Evolutionary conservation across 2,329 filamentous ascomycete genomes (phyloP).

Genomic region (Penicillium sp.): DNA sequence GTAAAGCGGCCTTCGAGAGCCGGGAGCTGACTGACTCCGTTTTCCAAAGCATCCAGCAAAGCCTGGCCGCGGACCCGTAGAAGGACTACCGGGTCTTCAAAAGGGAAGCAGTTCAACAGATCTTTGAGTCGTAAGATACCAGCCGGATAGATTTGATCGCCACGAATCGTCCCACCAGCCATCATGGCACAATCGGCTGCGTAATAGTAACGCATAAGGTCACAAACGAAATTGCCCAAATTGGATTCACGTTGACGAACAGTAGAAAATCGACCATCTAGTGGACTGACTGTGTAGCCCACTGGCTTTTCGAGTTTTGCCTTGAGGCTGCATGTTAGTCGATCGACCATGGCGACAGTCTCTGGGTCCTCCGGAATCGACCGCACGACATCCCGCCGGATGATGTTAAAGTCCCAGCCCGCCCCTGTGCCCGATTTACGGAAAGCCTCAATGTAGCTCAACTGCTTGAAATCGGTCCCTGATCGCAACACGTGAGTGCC

Average conservation of each 20-base stretch:
- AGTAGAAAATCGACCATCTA: slow-evolving; percentile 85
- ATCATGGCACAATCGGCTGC: slow-evolving; percentile 79
- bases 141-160: slow-evolving; percentile 84
- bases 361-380: slow-evolving; percentile 64
- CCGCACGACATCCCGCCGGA: slow-evolving; percentile 71
- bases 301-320: slow-evolving; percentile 78
- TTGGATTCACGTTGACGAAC: slow-evolving; percentile 79
- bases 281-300: slow-evolving; percentile 76
- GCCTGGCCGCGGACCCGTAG: slow-evolving; percentile 70
- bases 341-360: slow-evolving; percentile 64
- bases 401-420: slow-evolving; percentile 78
- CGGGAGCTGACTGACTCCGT: slow-evolving; percentile 76
- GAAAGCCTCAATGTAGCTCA: slow-evolving; percentile 82
- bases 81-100: slow-evolving; percentile 85
- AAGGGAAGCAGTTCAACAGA: slow-evolving; percentile 86
- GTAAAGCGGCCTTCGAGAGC: slow-evolving; percentile 83
- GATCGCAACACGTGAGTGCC: slow-evolving; percentile 83
- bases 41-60: slow-evolving; percentile 79
- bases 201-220: slow-evolving; percentile 86
- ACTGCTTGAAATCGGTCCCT: slow-evolving; percentile 87
- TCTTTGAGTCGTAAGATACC: slow-evolving; percentile 77
- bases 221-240: slow-evolving; percentile 86
- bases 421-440: slow-evolving; percentile 50
- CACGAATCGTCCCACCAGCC: slow-evolving; percentile 81
- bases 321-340: slow-evolving; percentile 71